Evolutionary conservation across 768 basidiomycete species (phyloP), one percentile per base, ranked within the genome.

Genomic region (Agrocybe praecox): DNA sequence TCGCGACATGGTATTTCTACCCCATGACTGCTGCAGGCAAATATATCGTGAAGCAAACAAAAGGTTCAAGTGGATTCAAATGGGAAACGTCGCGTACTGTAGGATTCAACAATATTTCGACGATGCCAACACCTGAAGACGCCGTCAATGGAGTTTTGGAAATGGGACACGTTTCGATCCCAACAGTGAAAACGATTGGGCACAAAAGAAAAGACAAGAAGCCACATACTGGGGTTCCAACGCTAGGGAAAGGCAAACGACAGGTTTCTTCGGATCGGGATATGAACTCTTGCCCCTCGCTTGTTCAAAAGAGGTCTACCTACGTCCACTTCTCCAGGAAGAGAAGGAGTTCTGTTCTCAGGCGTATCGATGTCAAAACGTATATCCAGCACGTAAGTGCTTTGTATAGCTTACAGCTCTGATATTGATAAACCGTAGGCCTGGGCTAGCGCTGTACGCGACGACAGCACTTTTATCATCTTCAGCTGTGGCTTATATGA

Each of bases 401-500:
- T 12, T n/a, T 46, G 14, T 18, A 3, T 23, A 15, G 2, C 11
- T 46, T 10, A 17, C 1, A 18, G 33, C 17, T 53, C 12, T 40
- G n/a, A n/a, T n/a, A 12, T 40, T n/a, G 21, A 34, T 15, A 19
- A 32, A 7, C 26, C 40, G 6, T 11, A 53, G 52, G 57, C 57
- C 2, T 58, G 57, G 57, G 24, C 52, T 2, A 32, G 34, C 6
- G 51, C 52, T 24, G 53, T 53, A 17, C n/a, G 19, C 9, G 6
- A 43, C 21, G 58, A 59, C 29, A 26, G 48, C 0, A 59, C 58
- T 23, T 59, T 55, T 21, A 46, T 59, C 23, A 26, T 55, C 17
- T 29, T 59, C 22, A 33, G 54, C 33, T 58, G 57, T 18, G 57
- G 57, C 6, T 17, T 15, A 8, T 58, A 45, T 21, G 57, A 58